Conservation (phyloP, 371 early-diverging fungal genomes). For the Mortierella sp. region DNA sequence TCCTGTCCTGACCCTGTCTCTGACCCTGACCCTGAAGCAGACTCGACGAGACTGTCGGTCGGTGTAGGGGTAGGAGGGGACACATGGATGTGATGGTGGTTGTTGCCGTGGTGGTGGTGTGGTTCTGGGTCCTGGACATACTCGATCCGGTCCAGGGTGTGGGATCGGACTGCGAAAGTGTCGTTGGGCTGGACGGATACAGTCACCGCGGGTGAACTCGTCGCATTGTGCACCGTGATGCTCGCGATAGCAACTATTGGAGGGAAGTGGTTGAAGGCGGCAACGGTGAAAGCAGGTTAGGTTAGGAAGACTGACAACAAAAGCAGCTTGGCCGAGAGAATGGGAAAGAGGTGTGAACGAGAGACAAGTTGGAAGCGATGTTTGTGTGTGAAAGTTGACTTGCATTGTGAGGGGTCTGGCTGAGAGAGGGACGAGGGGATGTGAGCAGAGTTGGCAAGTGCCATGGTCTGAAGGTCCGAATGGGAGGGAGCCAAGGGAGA, state of each 20-base stretch:
- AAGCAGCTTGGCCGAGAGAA: not conserved
- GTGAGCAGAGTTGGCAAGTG: constrained; percentile 17
- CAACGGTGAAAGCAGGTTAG: not conserved
- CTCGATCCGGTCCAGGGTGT: constrained; percentile 37
- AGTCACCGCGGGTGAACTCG: constrained; percentile 41
- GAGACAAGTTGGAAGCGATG: not conserved
- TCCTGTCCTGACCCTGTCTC: not conserved
- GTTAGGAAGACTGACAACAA: not conserved
- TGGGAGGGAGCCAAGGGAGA: not conserved
- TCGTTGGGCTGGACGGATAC: constrained; percentile 21
- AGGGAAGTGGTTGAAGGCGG: not conserved
- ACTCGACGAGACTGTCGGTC: not conserved
- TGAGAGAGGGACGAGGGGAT: constrained; percentile 39
- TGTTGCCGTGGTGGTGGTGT: not conserved
- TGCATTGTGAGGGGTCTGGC: constrained; percentile 37
- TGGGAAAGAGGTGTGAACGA: not conserved
- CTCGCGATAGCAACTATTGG: constrained; percentile 37
- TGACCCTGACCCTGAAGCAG: not conserved
- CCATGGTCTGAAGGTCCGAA: constrained; percentile 20
- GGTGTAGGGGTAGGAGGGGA: not conserved
- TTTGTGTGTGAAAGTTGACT: constrained; percentile 3
- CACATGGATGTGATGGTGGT: not conserved
- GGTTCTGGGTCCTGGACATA: constrained; percentile 36
- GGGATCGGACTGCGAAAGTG: constrained; percentile 35
- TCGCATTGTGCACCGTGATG: constrained; percentile 45